These are phyloP conservation scores for Trifolium pratense DNA, from an alignment of 306 rosid species.

Conservation along the genomic window DNA sequence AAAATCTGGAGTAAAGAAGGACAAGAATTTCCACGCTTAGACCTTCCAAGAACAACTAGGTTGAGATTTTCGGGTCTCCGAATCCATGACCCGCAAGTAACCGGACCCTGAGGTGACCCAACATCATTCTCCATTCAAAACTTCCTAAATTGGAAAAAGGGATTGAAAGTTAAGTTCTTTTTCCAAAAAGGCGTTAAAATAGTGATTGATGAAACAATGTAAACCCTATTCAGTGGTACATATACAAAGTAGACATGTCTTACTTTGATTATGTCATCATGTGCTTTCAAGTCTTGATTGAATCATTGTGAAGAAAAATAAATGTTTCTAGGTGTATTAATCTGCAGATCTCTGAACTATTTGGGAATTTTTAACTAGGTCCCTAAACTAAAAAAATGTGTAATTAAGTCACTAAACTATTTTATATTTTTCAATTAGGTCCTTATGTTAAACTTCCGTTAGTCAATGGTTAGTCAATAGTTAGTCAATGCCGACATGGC, in stretches of 20 bases:
- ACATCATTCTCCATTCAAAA: constrained; percentile 56
- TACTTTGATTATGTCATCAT: too few relatives aligned
- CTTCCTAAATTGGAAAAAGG: constrained; percentile 7
- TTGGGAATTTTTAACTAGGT: too few relatives aligned
- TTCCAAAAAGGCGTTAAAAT: constrained; percentile 39
- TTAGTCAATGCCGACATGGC: too few relatives aligned
- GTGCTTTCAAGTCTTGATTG: too few relatives aligned
- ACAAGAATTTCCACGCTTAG: constrained; percentile 55
- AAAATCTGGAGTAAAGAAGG: constrained; percentile 75
- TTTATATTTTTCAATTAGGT: too few relatives aligned
- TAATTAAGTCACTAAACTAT: too few relatives aligned
- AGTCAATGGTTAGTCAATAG: too few relatives aligned
- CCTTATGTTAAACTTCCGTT: too few relatives aligned
- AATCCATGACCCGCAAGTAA: constrained; percentile 88
- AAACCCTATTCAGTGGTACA: constrained; percentile 1
- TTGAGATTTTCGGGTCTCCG: constrained; percentile 80
- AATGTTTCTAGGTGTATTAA: too few relatives aligned
- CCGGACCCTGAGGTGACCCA: constrained; percentile 72
- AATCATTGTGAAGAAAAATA: too few relatives aligned
- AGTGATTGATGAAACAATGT: constrained; percentile 27
- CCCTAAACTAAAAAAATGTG: too few relatives aligned
- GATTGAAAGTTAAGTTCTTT: constrained; percentile 39
- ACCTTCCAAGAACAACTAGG: constrained; percentile 68
- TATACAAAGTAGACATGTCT: neutral
- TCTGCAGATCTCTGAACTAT: too few relatives aligned